A percentile compares a stretch with the other conserved stretches of the same genome.
Conservation (phyloP, 202 grass and related monocot genomes). For the Musa balbisiana region DNA sequence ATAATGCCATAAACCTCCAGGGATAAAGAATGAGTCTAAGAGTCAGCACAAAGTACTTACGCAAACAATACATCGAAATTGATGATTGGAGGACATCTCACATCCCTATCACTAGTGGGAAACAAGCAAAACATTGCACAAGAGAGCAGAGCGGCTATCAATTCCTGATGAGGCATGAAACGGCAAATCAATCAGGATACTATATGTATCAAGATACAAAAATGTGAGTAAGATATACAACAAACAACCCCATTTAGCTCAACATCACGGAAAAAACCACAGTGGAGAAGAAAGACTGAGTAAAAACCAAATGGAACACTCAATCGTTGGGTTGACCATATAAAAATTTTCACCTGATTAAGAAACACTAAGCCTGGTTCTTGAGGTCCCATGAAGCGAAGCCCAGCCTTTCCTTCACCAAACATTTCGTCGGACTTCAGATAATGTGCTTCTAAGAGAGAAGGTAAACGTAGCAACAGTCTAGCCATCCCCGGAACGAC, state of each 20-base stretch:
- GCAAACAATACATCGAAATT: constrained; percentile 73
- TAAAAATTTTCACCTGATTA: constrained; percentile 30
- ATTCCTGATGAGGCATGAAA: constrained; percentile 35
- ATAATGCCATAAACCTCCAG: background rate
- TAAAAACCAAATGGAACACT: background rate
- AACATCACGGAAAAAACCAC: background rate
- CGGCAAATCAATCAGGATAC: background rate
- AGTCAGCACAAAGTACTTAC: constrained; percentile 31
- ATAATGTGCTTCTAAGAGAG: constrained; percentile 74
- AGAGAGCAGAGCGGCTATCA: constrained; percentile 62
- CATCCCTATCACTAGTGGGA: constrained; percentile 47
- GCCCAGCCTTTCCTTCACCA: constrained; percentile 28
- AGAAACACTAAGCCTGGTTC: constrained; percentile 49
- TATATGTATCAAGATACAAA: background rate
- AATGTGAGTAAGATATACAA: background rate
- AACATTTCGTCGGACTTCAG: constrained; percentile 23
- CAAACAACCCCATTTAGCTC: background rate
- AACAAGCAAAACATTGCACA: constrained; percentile 88
- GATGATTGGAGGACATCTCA: constrained; percentile 48
- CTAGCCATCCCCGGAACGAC: constrained; percentile 53
- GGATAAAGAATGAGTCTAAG: background rate
- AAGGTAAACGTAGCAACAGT: constrained; percentile 56
- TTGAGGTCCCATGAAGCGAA: constrained; percentile 51
- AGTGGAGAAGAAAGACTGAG: background rate
- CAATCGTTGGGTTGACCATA: background rate